phyloP scores from a whole-genome alignment of 371 early-diverging fungal genomes.

The Rhizomucor pusillus region DNA sequence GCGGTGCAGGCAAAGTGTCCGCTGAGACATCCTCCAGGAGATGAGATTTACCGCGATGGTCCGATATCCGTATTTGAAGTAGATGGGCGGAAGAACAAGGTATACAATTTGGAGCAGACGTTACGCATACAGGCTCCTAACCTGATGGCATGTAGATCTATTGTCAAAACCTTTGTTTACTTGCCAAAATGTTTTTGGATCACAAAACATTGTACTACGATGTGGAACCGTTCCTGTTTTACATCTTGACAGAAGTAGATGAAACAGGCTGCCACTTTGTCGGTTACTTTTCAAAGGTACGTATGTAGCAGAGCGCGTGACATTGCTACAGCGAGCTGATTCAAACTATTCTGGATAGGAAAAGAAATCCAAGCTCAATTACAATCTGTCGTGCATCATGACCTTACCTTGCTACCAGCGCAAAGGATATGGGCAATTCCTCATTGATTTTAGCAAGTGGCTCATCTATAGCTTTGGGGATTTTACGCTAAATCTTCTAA shows the following conservation, averaged over 20 bases:
- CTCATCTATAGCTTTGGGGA: conserved; percentile 92
- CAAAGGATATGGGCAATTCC: conserved; percentile 96
- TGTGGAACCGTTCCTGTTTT: conserved; percentile 99
- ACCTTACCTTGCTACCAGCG: conserved; percentile 96
- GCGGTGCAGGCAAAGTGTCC: conserved; percentile 67
- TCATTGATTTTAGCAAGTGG: conserved; percentile 95
- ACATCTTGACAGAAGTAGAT: conserved; percentile 87
- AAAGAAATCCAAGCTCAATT: conserved; percentile 86
- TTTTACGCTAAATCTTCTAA: conserved; percentile 59
- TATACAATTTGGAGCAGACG: too few species aligned
- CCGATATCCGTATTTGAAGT: conserved; percentile 91
- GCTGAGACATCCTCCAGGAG: conserved; percentile 93
- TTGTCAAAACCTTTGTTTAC: conserved; percentile 85
- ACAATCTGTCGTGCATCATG: conserved; percentile 99
- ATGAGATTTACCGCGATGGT: conserved; percentile 96
- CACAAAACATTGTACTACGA: conserved; percentile 99
- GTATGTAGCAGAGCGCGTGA: conserved; percentile 47
- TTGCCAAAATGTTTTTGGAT: conserved; percentile 99
- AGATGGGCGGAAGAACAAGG: conserved; percentile 91
- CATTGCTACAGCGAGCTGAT: conserved; percentile 42
- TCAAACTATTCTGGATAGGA: conserved; percentile 56
- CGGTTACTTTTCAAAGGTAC: conserved; percentile 99
- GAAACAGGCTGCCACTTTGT: conserved; percentile 88
- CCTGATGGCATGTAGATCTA: conserved; percentile 1
- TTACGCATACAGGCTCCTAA: neutral